Conservation (phyloP, 2,329 filamentous ascomycete genomes). For the Dothiorella sarmentorum region DNA sequence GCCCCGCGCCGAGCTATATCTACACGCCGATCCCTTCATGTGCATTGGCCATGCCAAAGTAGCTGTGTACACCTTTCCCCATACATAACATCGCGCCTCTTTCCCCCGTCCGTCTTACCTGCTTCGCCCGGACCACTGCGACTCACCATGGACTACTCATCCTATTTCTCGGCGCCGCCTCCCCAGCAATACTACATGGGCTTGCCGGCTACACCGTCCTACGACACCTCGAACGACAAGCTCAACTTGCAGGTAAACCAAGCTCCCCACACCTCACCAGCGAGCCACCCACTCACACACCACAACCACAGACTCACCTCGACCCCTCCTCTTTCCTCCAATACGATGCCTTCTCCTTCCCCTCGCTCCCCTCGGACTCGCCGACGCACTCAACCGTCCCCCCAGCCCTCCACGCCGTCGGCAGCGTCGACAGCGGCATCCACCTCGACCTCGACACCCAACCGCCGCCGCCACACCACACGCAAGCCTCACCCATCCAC, state of each 20-base stretch:
- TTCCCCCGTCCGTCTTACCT: conserved; percentile 1
- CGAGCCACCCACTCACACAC: not conserved
- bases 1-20: conserved; percentile 6
- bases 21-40: conserved; percentile 5
- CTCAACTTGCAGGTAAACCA: conserved; percentile 6
- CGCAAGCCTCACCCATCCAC: conserved; percentile 14
- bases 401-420: conserved; percentile 28
- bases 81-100: conserved; percentile 10
- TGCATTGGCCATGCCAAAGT: conserved; percentile 1
- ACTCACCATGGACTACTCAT: conserved; percentile 52
- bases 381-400: conserved; percentile 12
- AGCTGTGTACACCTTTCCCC: not conserved
- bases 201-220: conserved; percentile 38
- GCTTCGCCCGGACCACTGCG: not conserved
- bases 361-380: conserved; percentile 1
- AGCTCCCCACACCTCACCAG: not conserved
- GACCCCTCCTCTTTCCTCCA: conserved; percentile 9
- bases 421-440: conserved; percentile 44
- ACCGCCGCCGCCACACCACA: not conserved
- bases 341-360: conserved; percentile 14
- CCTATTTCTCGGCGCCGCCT: conserved; percentile 47
- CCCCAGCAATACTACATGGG: conserved; percentile 51
- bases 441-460: conserved; percentile 30
- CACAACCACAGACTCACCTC: not conserved
- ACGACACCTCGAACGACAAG: conserved; percentile 18